Conservation (phyloP, 2,329 filamentous ascomycete genomes). For the Exophiala bonariae region DNA sequence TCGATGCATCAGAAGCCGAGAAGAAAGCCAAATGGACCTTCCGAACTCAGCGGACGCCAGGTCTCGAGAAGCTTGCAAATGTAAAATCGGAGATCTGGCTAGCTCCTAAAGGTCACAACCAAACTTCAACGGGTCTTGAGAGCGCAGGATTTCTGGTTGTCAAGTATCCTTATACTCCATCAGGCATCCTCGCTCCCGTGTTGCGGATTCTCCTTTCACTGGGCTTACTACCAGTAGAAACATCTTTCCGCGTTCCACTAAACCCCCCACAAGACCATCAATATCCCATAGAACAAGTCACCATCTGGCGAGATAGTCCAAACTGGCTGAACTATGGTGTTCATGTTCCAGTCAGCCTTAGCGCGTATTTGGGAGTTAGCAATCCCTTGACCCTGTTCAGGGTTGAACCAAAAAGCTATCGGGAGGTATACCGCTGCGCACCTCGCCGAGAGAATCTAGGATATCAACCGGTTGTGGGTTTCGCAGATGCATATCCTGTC, state of each 20-base stretch:
- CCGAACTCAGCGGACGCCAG: conserved; percentile 44
- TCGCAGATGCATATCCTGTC: conserved; percentile 61
- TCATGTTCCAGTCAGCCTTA: conserved; percentile 50
- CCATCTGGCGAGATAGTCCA: conserved; percentile 58
- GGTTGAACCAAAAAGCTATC: conserved; percentile 43
- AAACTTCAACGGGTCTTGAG: conserved; percentile 33
- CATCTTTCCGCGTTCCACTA: conserved; percentile 55
- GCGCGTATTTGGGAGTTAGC: conserved; percentile 49
- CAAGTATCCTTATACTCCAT: conserved; percentile 40
- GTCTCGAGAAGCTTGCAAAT: conserved; percentile 65
- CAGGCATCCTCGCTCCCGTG: conserved; percentile 11
- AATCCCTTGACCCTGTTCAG: conserved; percentile 57
- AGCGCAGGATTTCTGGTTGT: conserved; percentile 56
- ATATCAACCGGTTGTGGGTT: conserved; percentile 55
- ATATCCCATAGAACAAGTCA: conserved; percentile 49
- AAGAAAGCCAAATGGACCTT: conserved; percentile 45
- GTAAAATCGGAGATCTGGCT: conserved; percentile 65
- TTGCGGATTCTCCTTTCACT: conserved; percentile 22
- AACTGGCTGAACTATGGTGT: conserved; percentile 39
- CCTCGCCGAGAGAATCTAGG: conserved; percentile 52
- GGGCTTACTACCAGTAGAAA: conserved; percentile 35
- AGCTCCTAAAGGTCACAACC: conserved; percentile 32
- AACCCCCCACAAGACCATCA: conserved; percentile 44
- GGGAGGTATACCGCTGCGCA: conserved; percentile 56
- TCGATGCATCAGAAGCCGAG: conserved; percentile 33